phyloP scores from a whole-genome alignment of 1,284 basidiomycete species.

The Rhodofomes roseus region DNA sequence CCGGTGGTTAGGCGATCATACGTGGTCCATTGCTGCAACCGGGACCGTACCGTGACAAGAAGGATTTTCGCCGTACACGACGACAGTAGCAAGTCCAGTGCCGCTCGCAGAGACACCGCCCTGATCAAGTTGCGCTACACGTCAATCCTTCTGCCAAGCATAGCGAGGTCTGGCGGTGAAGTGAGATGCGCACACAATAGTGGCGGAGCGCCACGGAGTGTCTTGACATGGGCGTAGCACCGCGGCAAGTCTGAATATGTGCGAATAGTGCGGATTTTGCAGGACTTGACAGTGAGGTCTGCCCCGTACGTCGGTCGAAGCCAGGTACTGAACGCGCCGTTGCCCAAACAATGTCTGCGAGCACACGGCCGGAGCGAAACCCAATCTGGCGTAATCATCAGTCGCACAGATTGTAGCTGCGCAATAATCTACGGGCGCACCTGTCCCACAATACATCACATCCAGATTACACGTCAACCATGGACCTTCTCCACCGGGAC shows the following conservation, averaged over 20 bases:
- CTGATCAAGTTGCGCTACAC: not conserved
- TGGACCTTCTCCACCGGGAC: slow-evolving; percentile 73
- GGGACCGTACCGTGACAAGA: not conserved
- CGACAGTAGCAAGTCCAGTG: not conserved
- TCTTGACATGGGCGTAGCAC: not conserved
- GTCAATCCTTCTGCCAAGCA: not conserved
- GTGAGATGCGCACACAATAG: not conserved
- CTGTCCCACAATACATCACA: not conserved
- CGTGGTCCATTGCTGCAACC: not conserved
- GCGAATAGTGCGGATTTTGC: not conserved
- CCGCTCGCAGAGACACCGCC: not conserved
- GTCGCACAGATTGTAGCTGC: not conserved
- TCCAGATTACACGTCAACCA: slow-evolving; percentile 38
- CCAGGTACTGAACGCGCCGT: not conserved
- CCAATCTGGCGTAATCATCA: not conserved
- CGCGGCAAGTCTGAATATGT: not conserved
- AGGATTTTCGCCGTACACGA: not conserved
- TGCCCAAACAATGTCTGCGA: not conserved
- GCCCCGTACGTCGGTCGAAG: not conserved
- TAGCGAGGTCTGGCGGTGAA: not conserved
- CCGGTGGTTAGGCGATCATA: not conserved
- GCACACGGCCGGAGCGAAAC: not conserved
- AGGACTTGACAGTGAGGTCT: not conserved
- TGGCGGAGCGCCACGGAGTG: not conserved
- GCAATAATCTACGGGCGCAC: not conserved